Base-by-base conservation (phyloP, 2,329 filamentous ascomycete genomes). In the Rhynchosporium secalis region DNA sequence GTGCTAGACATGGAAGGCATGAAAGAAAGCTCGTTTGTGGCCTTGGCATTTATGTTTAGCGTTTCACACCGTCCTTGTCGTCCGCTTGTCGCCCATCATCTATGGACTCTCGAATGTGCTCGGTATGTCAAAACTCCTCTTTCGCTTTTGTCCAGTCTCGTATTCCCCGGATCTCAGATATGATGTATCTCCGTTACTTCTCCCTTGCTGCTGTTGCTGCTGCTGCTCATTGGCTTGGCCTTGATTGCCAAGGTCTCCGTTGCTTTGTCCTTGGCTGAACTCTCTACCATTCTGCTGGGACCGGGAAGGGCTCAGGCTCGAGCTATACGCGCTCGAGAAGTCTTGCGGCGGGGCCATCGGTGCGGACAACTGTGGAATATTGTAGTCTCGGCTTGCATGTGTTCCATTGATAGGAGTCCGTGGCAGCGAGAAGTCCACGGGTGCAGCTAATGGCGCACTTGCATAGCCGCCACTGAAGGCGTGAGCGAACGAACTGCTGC, bases 311-410 rank as follows among this genome's bases (percentile, higher is more conserved):
- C 60, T 65, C 7, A 65, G n/a, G 40, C 40, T 65, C 15, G 62
- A 61, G 28, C 54, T 62, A 51, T 64, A 62, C 1, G 62, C 60
- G 49, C 61, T 58, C n/a, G 60, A 61, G 46, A 66, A 66, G 68
- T 85, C 83, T 58, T 78, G 78, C 0, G 82, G 75, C 3, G 81
- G 78, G 3, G 79, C 78, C 61, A 84, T 82, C 0, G 82, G 82
- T 2, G 82, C 81, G 68, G 79, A 83, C 75, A 85, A 76, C 69
- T 84, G 82, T 2, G 82, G 77, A 69, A 82, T 79, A 12, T 78
- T 78, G 70, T 83, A 84, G 59, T 84, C 81, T 26, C 71, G 58
- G 73, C 74, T 36, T 76, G 73, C 69, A 63, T 73, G 63, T 62
- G 75, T 70, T 56, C 75, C 71, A 58, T 77, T 73, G 36, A 72